Percentiles rank a stretch among this genome's conserved stretches.
Conservation (phyloP, 2,329 filamentous ascomycete species). For the Exserohilum rostratum region DNA sequence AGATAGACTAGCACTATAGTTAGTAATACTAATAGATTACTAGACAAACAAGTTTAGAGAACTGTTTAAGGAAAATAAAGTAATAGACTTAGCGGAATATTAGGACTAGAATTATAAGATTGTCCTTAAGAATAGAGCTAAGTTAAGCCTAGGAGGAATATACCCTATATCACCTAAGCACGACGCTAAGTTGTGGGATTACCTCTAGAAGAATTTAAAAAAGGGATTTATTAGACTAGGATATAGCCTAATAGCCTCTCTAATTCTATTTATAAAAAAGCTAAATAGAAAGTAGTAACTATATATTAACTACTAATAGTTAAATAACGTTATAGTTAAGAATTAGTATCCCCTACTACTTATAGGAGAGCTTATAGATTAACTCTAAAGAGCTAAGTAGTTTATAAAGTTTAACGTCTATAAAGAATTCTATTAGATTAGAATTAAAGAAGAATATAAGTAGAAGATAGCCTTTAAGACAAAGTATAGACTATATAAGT, state of each 20-base stretch:
- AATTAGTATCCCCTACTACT: neutral
- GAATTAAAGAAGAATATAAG: neutral
- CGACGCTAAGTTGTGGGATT: neutral
- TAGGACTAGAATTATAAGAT: neutral
- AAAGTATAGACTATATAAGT: neutral
- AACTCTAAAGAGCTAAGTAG: constrained; percentile 1
- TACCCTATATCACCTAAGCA: neutral
- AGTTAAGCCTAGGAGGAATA: constrained; percentile 1
- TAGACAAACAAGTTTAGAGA: neutral
- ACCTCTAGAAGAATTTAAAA: constrained; percentile 1
- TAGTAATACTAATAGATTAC: neutral
- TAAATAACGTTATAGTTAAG: neutral
- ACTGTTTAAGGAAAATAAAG: neutral
- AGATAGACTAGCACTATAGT: neutral
- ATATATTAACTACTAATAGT: neutral
- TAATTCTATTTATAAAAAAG: neutral
- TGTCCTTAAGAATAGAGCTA: neutral
- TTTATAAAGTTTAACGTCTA: neutral
- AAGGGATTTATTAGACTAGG: neutral
- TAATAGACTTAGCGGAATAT: neutral
- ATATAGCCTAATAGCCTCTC: neutral
- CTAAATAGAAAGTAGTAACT: neutral
- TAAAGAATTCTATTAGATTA: neutral
- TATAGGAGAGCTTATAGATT: too few species aligned
- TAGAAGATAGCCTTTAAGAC: neutral